Evolutionary conservation across 148 eudicot species (phyloP).

Genomic region (Camellia sinensis): DNA sequence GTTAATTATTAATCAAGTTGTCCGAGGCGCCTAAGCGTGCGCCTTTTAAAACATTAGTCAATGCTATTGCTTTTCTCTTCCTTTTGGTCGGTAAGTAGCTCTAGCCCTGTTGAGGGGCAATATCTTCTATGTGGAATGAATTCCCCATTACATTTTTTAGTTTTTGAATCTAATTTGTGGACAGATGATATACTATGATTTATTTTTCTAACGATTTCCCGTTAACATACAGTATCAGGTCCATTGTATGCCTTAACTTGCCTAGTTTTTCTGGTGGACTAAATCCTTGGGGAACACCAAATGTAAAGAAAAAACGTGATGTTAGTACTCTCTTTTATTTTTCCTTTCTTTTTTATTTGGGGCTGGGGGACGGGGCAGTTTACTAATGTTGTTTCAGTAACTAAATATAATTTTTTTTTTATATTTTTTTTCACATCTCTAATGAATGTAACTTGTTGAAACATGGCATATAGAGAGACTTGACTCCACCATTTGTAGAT

Average conservation of each 20-base stretch:
- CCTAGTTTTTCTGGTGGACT: slow-evolving; percentile 98
- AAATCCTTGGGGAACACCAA: slow-evolving; percentile 97
- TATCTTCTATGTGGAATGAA: background rate
- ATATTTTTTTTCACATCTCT: slow-evolving; percentile 2
- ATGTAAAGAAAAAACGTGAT: slow-evolving; percentile 46
- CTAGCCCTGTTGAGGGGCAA: background rate
- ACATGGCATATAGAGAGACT: slow-evolving; percentile 50
- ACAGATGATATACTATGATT: background rate
- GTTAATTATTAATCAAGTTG: too few species aligned
- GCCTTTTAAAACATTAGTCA: background rate
- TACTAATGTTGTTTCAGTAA: background rate
- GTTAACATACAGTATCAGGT: slow-evolving; percentile 66
- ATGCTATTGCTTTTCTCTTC: background rate
- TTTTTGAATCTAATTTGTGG: background rate
- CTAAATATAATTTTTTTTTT: background rate
- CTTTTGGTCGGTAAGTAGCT: background rate
- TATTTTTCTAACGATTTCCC: background rate
- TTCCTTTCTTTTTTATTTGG: background rate
- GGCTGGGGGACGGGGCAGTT: background rate
- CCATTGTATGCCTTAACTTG: slow-evolving; percentile 88
- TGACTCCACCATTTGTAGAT: slow-evolving; percentile 81
- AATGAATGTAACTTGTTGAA: slow-evolving; percentile 4
- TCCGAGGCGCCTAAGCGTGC: too few species aligned
- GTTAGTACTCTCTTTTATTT: slow-evolving; percentile 33
- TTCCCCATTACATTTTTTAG: background rate